Base-by-base conservation (phyloP, 2,329 filamentous ascomycete species). In the Neonectria sp. region DNA sequence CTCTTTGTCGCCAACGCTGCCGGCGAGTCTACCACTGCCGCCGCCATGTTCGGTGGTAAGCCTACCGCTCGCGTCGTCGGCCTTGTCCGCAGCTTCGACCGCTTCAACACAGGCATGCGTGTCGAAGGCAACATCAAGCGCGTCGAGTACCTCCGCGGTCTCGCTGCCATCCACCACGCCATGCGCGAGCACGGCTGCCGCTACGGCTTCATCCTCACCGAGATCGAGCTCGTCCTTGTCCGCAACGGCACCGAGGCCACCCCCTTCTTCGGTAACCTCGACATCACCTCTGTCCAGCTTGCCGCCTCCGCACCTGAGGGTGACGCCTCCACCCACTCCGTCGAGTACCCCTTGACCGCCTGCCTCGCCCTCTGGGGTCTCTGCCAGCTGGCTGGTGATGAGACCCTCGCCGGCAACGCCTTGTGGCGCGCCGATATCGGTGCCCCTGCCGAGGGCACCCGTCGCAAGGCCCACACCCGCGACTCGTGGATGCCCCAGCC, bases 61-160 rank as follows among this genome's bases (percentile, higher is more conserved):
- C 82, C 83, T 35, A 78, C 81, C 13, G 82, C 82, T 27, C 90
- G 93, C 35, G 88, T 95, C 13, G 91, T 95, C 55, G 93, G 95
- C 7, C 87, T 98, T n/a, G 93, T 97, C 75, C 95, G 95, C 82
- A 92, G 91, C 79, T 98, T 95, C 78, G 93, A 97, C 80, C 92
- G 93, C 75, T 98, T 97, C 93, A 97, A 97, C 86, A 96, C 94
- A 1, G 93, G 93, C 69, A 97, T 97, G 93, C 93, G 95, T 67
- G 90, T 91, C 67, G 94, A 97, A 80, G 91, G 91, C 51, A 94
- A 95, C 71, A 89, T 94, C 80, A 93, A 95, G 82, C 92, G 93
- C 65, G 93, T 97, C 65, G 91, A 95, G 81, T 98, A 98, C 83
- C 91, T 98, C 24, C 91, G 93, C 57, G 94, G 94, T 1, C 89